Evolutionary conservation across 192 early-diverging fungal genomes (phyloP), one percentile per base, ranked within the genome.

Genomic region (Dissophora ornata): DNA sequence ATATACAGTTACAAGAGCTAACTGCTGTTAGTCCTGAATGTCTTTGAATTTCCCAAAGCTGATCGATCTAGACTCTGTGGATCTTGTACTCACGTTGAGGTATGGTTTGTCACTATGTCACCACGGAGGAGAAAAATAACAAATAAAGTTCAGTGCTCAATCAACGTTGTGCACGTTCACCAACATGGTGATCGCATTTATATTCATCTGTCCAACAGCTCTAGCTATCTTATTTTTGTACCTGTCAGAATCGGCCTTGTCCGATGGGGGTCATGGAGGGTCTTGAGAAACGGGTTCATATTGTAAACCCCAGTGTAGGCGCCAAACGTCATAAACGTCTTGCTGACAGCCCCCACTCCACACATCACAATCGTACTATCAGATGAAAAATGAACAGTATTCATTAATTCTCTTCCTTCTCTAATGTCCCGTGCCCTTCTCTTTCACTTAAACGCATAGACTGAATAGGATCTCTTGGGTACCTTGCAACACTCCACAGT

Each of bases 61-160:
- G 44, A n/a, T 45, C 44, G 44, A 45, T 45, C 44, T n/a, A 18
- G 29, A 7, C 49, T 65, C 16, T 22, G 21, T 8, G 22, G 21
- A 11, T 47, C 15, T 38, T 7, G 34, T 56, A 79, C 82, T 71
- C 46, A 84, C 41, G 88, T 87, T 42, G 92, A 93, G 38, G 80
- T 49, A 77, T 93, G 92, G 79, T 93, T 93, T 7, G 91, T 87
- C 13, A 92, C 88, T 89, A 71, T 30, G 36, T 87, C 13, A 92
- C 88, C 88, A 67, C 22, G 28, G 3, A 28, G 3, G 32, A 19
- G 47, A 32, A 47, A 32, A 59, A 24, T 11, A 41, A 57, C n/a
- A 55, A 16, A 24, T 12, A 21, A 30, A 25, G 15, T n/a, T n/a
- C n/a, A n/a, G n/a, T n/a, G n/a, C n/a, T n/a, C n/a, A n/a, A n/a